phyloP scores from a whole-genome alignment of 495 filamentous ascomycete species.

The Lophium mytilinum region DNA sequence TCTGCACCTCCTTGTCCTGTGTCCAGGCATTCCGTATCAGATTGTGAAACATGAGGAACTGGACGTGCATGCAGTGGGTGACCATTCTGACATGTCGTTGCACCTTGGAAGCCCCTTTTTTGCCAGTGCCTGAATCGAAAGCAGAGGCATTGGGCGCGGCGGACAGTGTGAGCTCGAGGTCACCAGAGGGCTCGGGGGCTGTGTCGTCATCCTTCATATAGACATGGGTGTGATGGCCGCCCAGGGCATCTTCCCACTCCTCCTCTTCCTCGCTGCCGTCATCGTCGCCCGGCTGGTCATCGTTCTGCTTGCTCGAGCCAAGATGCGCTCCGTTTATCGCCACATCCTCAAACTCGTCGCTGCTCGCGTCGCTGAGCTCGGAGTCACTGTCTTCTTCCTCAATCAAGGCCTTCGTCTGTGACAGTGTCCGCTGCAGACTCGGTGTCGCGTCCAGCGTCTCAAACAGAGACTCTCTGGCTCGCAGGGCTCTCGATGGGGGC shows the following conservation, averaged over 20 bases:
- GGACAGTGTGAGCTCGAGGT: constrained; percentile 67
- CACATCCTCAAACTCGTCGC: constrained; percentile 58
- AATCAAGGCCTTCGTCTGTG: constrained; percentile 42
- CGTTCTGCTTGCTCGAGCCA: constrained; percentile 7
- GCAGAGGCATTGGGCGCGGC: constrained; percentile 31
- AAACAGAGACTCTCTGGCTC: constrained; percentile 39
- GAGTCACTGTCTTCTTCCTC: constrained; percentile 49
- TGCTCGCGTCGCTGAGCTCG: constrained; percentile 54
- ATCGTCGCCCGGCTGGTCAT: constrained; percentile 30
- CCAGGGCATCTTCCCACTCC: constrained; percentile 78
- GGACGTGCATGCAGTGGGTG: constrained; percentile 85
- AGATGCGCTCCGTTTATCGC: background rate
- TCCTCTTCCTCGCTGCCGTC: constrained; percentile 62
- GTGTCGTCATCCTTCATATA: constrained; percentile 17
- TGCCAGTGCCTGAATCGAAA: constrained; percentile 50
- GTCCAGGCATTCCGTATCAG: constrained; percentile 78
- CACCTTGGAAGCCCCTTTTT: constrained; percentile 76
- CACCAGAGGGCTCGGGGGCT: constrained; percentile 32
- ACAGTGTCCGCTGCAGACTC: constrained; percentile 40
- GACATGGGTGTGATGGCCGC: constrained; percentile 27
- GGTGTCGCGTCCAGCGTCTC: constrained; percentile 56
- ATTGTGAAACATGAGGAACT: constrained; percentile 82
- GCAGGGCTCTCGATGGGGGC: background rate
- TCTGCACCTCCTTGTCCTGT: constrained; percentile 70
- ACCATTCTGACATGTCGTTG: constrained; percentile 67